A percentile compares a stretch with the other conserved stretches of the same genome.
Evolutionary conservation across 192 early-diverging fungal genomes (phyloP).

Genomic region (Phlyctochytrium planicorne): DNA sequence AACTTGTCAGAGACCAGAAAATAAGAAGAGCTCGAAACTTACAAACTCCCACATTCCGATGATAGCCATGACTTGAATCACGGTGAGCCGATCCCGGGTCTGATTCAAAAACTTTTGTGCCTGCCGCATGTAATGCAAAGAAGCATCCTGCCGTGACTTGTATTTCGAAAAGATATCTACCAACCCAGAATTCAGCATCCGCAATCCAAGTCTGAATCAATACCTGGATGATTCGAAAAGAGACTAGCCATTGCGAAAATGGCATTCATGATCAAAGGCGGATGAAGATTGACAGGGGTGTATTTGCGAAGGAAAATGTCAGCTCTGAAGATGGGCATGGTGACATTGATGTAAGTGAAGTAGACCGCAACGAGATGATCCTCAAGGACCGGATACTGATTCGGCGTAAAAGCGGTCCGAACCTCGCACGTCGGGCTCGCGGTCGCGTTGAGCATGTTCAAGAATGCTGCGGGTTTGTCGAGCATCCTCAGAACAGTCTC

Average conservation of each 20-base stretch:
- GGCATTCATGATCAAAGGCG: neutral
- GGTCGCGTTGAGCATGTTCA: too few relatives aligned
- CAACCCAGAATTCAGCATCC: too few relatives aligned
- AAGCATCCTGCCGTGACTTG: neutral
- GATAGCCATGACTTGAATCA: neutral
- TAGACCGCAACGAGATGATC: slow-evolving; percentile 12
- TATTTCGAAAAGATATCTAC: neutral
- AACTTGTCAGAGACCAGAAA: too few relatives aligned
- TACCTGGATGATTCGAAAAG: slow-evolving; percentile 8
- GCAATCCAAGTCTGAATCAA: too few relatives aligned
- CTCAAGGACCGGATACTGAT: neutral
- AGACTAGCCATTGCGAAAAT: neutral
- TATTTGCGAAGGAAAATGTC: slow-evolving; percentile 7
- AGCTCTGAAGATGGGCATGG: neutral
- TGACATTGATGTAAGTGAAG: neutral
- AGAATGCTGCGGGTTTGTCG: too few relatives aligned
- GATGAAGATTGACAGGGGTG: neutral
- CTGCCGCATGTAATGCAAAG: neutral
- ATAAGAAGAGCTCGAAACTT: too few relatives aligned
- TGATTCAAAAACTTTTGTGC: neutral
- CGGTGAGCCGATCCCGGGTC: neutral
- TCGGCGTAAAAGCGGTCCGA: too few relatives aligned
- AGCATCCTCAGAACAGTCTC: too few relatives aligned
- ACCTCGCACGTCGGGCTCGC: too few relatives aligned
- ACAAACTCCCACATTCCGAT: neutral